Evolutionary conservation across 345 rosid genomes (phyloP), one percentile per base, ranked within the genome.

Genomic region (Eucalyptus tenuipes): DNA sequence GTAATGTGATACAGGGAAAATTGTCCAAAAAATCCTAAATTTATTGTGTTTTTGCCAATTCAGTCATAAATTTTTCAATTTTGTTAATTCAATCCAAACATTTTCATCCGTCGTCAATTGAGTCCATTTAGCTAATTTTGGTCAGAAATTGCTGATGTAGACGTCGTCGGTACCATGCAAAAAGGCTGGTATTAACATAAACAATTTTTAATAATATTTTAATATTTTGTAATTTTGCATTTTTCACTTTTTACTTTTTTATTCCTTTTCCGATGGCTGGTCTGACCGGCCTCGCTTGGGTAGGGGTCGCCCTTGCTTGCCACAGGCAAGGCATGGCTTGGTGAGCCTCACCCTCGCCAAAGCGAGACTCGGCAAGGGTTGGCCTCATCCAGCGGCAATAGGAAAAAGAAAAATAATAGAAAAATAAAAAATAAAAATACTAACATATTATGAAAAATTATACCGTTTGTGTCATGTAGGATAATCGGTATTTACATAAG

Each of bases 381-480:
- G 24, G 10, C 55, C 55, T 52, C 55, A 52, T 24, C 55, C 3
- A 18, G 24, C 1, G 0, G 4, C 57, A 52, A 52, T 52, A 52
- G 24, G 57, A 52, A 52, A 50, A 3, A 52, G 57, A 52, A 52
- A 52, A 52, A 18, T 52, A 53, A 53, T 3, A 53, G 20, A 49
- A 14, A 50, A 50, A 2, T 16, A 52, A 16, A 50, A 5, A 50
- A 20, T 7, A 2, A 49, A 8, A 61, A 61, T 13, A 13, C 0
- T 12, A 27, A 10, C 7, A 27, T 27, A 59, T 12, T 5, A 59
- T 3, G 13, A 59, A 59, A 59, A 27, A 59, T 59, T 59, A 12
- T 59, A 7, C 4, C 1, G 1, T 0, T 0, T 4, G 0, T 59
- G 1, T 14, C 0, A 61, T 7, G 7, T 7, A 13, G 2, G 2